Evolutionary conservation across 805 yeast genomes (phyloP), one percentile per base, ranked within the genome.

Genomic region (Candida dajiaensis): DNA sequence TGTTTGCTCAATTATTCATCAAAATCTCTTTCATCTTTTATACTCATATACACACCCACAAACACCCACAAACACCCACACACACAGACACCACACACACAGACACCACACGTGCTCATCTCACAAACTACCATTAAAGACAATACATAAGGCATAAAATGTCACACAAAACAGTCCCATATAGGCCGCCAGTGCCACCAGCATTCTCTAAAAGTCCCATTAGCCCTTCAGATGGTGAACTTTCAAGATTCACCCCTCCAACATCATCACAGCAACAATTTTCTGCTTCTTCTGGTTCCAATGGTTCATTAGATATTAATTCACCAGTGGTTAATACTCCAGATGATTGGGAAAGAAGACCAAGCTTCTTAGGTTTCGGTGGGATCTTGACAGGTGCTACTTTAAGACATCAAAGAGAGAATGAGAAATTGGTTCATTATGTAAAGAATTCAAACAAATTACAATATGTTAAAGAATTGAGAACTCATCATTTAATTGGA

Each of bases 401-500:
- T 38, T 23, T 55, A 16, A 53, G 50, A 39, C 55, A 52, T 41
- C 29, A 52, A 13, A 52, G 49, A 28, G 56, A 55, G 41, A 56
- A 50, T 33, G 63, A 58, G 13, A 51, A 44, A 38, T 35, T 54
- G 36, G 42, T 53, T 9, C 50, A 51, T 38, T 55, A 55, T 39
- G 18, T 41, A 39, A 46, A 53, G 38, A 59, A 58, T 31, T 39
- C 52, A 2, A 39, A 50, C 2, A 52, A 53, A 38, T 3, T 54
- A 6, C 43, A 44, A 21, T 28, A 42, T 21, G 49, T 52, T 12
- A 60, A 74, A 39, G 68, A 72, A 44, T 64, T 75, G 67, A 66
- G 83, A 42, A 75, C 81, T 1, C 59, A 61, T 38, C 64, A 59
- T 22, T 64, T 78, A 47, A 76, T 78, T 50, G 83, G 84, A 4